Evolutionary conservation across 805 yeast species (phyloP).

Genomic region (Hemisphaericaspora nanyangensis): DNA sequence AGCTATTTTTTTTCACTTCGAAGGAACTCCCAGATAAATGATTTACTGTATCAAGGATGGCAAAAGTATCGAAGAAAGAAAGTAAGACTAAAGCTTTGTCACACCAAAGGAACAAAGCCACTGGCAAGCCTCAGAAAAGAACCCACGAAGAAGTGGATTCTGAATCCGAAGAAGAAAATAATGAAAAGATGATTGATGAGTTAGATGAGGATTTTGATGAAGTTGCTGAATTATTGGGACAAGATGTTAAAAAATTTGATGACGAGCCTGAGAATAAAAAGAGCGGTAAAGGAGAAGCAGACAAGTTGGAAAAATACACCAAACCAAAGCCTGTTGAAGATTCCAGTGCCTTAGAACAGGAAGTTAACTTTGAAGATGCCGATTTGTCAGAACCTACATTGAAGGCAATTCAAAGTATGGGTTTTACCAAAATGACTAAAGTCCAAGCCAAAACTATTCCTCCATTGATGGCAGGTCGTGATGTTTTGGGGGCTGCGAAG

Average conservation of each 20-base stretch:
- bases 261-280: slow-evolving; percentile 21
- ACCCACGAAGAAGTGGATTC: slow-evolving; percentile 19
- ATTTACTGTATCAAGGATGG: neutral
- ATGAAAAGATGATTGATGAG: slow-evolving; percentile 48
- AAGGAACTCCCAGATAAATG: neutral
- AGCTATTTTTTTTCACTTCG: neutral
- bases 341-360: slow-evolving; percentile 10
- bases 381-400: slow-evolving; percentile 78
- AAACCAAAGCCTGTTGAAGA: slow-evolving; percentile 22
- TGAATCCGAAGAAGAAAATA: slow-evolving; percentile 29
- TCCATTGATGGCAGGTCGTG: slow-evolving; percentile 92
- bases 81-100: neutral
- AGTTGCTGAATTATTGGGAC: slow-evolving; percentile 51
- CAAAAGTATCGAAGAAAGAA: neutral
- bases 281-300: slow-evolving; percentile 16
- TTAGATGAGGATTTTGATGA: slow-evolving; percentile 56
- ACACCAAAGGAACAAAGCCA: neutral
- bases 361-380: slow-evolving; percentile 35
- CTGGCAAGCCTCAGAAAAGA: slow-evolving; percentile 10
- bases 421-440: slow-evolving; percentile 85
- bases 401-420: slow-evolving; percentile 82
- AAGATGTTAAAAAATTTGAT: slow-evolving; percentile 40
- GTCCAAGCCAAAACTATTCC: slow-evolving; percentile 97
- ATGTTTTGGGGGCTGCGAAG: slow-evolving; percentile 98
- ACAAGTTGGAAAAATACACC: slow-evolving; percentile 21